Base-by-base conservation (phyloP, 805 yeast species). In the Clavispora carvajalis region DNA sequence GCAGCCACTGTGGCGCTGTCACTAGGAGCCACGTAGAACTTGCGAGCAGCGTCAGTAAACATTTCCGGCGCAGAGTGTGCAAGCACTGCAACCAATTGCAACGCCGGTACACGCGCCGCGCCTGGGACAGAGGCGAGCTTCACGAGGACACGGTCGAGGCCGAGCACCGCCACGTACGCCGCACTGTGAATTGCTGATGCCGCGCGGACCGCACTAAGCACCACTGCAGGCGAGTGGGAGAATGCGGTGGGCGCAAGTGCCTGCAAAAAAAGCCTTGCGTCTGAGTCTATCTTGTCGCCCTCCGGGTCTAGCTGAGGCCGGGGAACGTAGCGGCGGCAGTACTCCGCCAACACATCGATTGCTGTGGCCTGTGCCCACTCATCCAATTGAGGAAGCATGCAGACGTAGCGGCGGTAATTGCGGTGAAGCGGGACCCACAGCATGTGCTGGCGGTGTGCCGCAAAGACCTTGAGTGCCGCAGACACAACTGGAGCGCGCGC, bases 381-480 rank as follows among this genome's bases (percentile, higher is more conserved):
- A 43, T 89, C 95, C 40, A 91, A 67, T 1, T 73, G 67, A 0
- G 54, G 48, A 21, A 78, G 46, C 23, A 70, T 59, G 1, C 64
- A 54, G 43, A 87, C 79, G 37, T 74, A 73, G 16, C 79, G 71
- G 22, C 85, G 73, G 55, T 73, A 85, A 49, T 80, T 78, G 2
- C 82, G 77, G 56, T 93, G 98, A 2, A 91, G 59, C 24, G 85
- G 59, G 2, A 77, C 84, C 59, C 84, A 73, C 7, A 46, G 36
- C 46, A 74, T 75, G 0, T 84, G 67, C 15, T 76, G 65, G 12
- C 91, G 55, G 0, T 95, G 81, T 1, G 86, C 61, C 7, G 47
- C 39, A 46, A 74, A 76, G 0, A 85, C 67, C 16, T 76, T 65
- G 12, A 93, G 55, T 0, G 95, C 81, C 1, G 86, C 61, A 5